These are phyloP conservation scores for Pleurotus tuoliensis DNA, from an alignment of 768 basidiomycete species.

Conservation along the genomic window DNA sequence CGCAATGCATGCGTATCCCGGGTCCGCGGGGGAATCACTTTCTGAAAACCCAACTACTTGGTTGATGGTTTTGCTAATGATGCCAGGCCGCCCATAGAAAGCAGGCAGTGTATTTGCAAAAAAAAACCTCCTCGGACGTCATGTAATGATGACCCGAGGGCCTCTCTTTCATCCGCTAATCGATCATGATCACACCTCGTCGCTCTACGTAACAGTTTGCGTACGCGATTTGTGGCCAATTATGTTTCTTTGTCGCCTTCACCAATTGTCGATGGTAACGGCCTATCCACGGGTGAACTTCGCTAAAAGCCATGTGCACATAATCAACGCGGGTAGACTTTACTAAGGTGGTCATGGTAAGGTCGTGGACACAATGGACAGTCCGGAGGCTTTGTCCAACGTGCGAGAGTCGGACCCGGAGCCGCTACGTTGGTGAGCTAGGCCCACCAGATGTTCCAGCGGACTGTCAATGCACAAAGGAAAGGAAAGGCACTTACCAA, in stretches of 20 bases:
- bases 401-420: constrained; percentile 5
- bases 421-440: not conserved
- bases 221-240: too few species aligned
- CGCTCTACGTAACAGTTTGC: not conserved
- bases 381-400: not conserved
- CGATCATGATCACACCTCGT: constrained; percentile 6
- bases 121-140: not conserved
- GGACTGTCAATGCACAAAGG: constrained; percentile 3
- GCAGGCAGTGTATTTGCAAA: not conserved
- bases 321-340: not conserved
- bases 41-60: too few species aligned
- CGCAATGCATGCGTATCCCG: not conserved
- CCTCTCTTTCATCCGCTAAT: constrained; percentile 1
- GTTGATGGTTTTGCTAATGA: not conserved
- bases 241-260: too few species aligned
- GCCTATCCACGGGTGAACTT: constrained; percentile 1
- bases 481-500: not conserved
- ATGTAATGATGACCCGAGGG: not conserved
- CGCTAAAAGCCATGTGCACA: not conserved
- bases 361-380: not conserved
- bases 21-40: constrained; percentile 4
- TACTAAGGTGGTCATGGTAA: not conserved
- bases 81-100: not conserved
- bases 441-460: not conserved
- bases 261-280: not conserved